These are phyloP conservation scores for Clitopilus hobsonii DNA, from an alignment of 768 basidiomycete genomes.

Conservation along the genomic window DNA sequence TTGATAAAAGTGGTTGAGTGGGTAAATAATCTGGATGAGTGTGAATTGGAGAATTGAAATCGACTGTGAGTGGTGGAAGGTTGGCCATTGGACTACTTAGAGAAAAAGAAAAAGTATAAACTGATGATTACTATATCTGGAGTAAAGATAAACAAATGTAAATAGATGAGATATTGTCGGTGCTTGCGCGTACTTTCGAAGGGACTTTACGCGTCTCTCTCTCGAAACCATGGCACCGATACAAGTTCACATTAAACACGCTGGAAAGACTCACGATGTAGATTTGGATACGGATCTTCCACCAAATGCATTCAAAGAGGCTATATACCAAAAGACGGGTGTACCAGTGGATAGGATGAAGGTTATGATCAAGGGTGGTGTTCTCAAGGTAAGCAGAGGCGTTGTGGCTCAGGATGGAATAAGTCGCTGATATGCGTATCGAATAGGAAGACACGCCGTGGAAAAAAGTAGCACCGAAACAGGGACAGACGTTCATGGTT, in stretches of 20 bases:
- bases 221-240: conserved; percentile 53
- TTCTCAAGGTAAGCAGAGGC: conserved; percentile 87
- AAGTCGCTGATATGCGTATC: no score
- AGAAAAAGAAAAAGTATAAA: not conserved
- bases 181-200: conserved; percentile 3
- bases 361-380: conserved; percentile 91
- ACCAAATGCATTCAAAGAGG: conserved; percentile 74
- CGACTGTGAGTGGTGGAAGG: not conserved
- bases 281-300: conserved; percentile 69
- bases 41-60: not conserved
- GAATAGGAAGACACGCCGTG: conserved; percentile 81
- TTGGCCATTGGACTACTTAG: not conserved
- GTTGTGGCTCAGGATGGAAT: conserved; percentile 11
- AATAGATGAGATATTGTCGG: conserved; percentile 1
- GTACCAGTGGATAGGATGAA: conserved; percentile 93
- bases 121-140: not conserved
- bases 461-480: conserved; percentile 79
- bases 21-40: not conserved
- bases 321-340: conserved; percentile 76
- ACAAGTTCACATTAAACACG: conserved; percentile 84
- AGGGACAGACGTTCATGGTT: conserved; percentile 86
- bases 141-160: conserved; percentile 8
- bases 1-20: not conserved
- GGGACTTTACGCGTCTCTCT: conserved; percentile 18
- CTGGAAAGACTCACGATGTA: conserved; percentile 73